Evolutionary conservation across 2,329 filamentous ascomycete species (phyloP), one percentile per base, ranked within the genome.

Genomic region (Phyllosticta citriasiana): DNA sequence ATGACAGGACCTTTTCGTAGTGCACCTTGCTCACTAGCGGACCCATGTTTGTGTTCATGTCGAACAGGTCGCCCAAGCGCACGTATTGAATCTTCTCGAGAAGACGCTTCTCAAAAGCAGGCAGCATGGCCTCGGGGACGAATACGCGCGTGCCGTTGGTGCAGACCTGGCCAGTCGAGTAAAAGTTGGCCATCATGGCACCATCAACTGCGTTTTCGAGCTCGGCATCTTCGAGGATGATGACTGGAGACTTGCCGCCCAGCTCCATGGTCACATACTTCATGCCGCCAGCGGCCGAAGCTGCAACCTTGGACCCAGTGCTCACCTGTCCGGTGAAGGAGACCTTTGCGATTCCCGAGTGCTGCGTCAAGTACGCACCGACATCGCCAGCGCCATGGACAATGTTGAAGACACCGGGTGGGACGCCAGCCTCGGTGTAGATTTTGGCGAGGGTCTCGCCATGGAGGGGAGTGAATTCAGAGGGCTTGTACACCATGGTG

Each of bases 101-200:
- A 1, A 96, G 76, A 0, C 78, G 76, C 67, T 80, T 78, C 72
- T 95, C 89, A 65, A 96, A 92, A 0, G 77, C 78, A 14, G 76
- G 62, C 70, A 91, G 85, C 72, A 91, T 80, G 47, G 75, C 71
- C 35, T 80, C 76, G 0, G 88, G 90, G 2, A 96, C 82, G 71
- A 96, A 96, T 35, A 96, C 91, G 10, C 91, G 82, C 1, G 91
- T 96, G 57, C 91, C 91, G 72, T 96, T 96, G 57, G 91, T 96
- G 81, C 91, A 96, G 57, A 96, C 91, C 74, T 96, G 91, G 30
- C 91, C 91, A 0, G 88, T 89, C 66, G 88, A 91, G 80, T 89
- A 96, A 77, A 96, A 96, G 74, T 96, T 96, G 67, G 91, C 91
- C 80, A 95, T 90, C 88, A 96, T 92, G 65, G 90, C 91, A 30